These are phyloP conservation scores for Microascus cirrosus DNA, from an alignment of 2,329 filamentous ascomycete genomes.

Conservation along the genomic window DNA sequence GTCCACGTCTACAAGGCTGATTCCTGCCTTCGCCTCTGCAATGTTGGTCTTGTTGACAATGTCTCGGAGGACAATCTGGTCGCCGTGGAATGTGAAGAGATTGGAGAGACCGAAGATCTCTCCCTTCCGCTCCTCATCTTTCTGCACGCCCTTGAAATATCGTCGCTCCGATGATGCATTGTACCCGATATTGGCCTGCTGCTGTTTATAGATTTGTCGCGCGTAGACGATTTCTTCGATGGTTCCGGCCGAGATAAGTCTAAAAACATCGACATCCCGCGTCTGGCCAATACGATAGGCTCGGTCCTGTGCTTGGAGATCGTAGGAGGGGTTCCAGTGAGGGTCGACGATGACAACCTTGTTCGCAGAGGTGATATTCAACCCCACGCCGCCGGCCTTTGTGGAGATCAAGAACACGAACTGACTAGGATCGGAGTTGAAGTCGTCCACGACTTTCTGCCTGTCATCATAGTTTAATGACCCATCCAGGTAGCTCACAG, in stretches of 20 bases:
- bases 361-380: constrained; percentile 96
- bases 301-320: constrained; percentile 90
- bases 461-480: constrained; percentile 74
- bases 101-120: constrained; percentile 91
- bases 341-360: constrained; percentile 97
- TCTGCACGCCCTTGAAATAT: constrained; percentile 92
- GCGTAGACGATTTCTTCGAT: constrained; percentile 97
- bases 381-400: constrained; percentile 79
- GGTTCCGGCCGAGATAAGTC: constrained; percentile 80
- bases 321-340: constrained; percentile 93
- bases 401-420: constrained; percentile 97
- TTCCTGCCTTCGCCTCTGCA: constrained; percentile 79
- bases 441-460: constrained; percentile 72
- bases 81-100: constrained; percentile 69
- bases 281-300: constrained; percentile 92
- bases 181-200: constrained; percentile 96
- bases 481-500: constrained; percentile 83
- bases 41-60: constrained; percentile 99
- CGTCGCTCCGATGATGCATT: constrained; percentile 83
- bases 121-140: constrained; percentile 69
- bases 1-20: constrained; percentile 68
- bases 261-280: constrained; percentile 89
- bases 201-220: constrained; percentile 96
- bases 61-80: constrained; percentile 75
- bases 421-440: constrained; percentile 76